Base-by-base conservation (phyloP, 805 yeast species). In the Metschnikowia dekortorum region DNA sequence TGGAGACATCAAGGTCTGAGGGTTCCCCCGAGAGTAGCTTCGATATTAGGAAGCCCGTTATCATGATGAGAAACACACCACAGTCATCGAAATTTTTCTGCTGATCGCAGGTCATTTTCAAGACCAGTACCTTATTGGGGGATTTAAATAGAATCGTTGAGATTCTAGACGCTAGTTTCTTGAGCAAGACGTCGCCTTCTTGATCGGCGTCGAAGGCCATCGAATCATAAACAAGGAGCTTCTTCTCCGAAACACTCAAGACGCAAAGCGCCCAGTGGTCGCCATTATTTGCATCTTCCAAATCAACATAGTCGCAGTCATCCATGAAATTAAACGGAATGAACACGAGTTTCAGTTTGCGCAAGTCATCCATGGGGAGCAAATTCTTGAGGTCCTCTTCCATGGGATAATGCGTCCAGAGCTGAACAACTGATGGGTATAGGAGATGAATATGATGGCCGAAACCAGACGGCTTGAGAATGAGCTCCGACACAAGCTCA, bases 261-360 rank as follows among this genome's bases (percentile, higher is more conserved):
- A 86, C 74, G 11, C 83, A 73, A 13, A 87, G 65, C 0, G 87
- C 82, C 94, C 95, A 87, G 65, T 87, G 94, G 42, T 82, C 82
- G 1, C 92, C 94, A 14, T 84, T 83, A 53, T 81, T 86, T 2
- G 77, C 80, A 0, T 68, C 67, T 43, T 76, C 84, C 39, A 81
- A 69, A 48, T 82, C 85, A 8, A 52, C 54, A 32, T 52, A 56
- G 32, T 56, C 64, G 39, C 38, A 41, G 28, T 55, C 57, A 42
- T 76, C 84, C 52, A 80, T 82, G 60, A 81, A 85, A 62, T 85
- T 87, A 30, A 85, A 70, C 0, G 92, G 94, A 37, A 85, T 62
- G 54, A 87, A 85, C 1, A 87, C 71, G 56, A 82, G 79, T 50
- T 60, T 67, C 63, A 64, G 66, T 46, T 54, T 53, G 33, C 61